Evolutionary conservation across 352 stramenopile species (phyloP).

Genomic region (Phytophthora fragariae): DNA sequence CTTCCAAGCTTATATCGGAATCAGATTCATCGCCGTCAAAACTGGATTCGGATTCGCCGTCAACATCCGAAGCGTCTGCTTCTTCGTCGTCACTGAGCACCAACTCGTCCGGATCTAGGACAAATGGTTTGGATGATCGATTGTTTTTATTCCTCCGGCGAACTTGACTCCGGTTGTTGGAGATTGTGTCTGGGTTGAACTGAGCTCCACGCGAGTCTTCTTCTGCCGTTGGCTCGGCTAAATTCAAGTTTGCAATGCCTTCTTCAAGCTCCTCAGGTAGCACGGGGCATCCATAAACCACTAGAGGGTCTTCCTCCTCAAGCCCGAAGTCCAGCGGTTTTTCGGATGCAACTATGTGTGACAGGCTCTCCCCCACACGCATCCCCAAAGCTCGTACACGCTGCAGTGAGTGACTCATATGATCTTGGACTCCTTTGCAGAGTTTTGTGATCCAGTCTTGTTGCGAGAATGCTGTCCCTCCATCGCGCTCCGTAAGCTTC

Average conservation of each 20-base stretch:
- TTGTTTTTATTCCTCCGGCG: slow-evolving; percentile 26
- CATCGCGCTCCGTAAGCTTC: slow-evolving; percentile 30
- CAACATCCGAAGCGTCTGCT: slow-evolving; percentile 24
- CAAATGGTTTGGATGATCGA: slow-evolving; percentile 31
- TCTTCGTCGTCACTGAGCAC: slow-evolving; percentile 61
- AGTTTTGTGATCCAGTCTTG: slow-evolving; percentile 72
- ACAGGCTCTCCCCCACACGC: slow-evolving; percentile 75
- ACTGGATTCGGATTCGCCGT: slow-evolving; percentile 32
- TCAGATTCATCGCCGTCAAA: slow-evolving; percentile 50
- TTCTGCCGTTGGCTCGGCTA: slow-evolving; percentile 5
- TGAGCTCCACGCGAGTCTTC: slow-evolving; percentile 1
- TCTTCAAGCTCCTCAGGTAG: slow-evolving; percentile 35
- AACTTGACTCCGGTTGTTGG: not conserved
- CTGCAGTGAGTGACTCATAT: slow-evolving; percentile 74
- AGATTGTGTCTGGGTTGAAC: not conserved
- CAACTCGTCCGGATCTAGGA: slow-evolving; percentile 68
- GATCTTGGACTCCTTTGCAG: slow-evolving; percentile 76
- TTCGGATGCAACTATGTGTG: slow-evolving; percentile 63
- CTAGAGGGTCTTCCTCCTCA: slow-evolving; percentile 46
- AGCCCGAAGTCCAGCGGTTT: slow-evolving; percentile 75
- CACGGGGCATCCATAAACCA: slow-evolving; percentile 41
- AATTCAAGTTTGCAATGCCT: slow-evolving; percentile 18
- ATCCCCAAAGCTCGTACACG: slow-evolving; percentile 68
- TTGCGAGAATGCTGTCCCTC: slow-evolving; percentile 30
- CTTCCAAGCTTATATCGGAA: slow-evolving; percentile 74